Evolutionary conservation across 345 rosid species (phyloP), one percentile per base, ranked within the genome.

Genomic region (Syzygium grande): DNA sequence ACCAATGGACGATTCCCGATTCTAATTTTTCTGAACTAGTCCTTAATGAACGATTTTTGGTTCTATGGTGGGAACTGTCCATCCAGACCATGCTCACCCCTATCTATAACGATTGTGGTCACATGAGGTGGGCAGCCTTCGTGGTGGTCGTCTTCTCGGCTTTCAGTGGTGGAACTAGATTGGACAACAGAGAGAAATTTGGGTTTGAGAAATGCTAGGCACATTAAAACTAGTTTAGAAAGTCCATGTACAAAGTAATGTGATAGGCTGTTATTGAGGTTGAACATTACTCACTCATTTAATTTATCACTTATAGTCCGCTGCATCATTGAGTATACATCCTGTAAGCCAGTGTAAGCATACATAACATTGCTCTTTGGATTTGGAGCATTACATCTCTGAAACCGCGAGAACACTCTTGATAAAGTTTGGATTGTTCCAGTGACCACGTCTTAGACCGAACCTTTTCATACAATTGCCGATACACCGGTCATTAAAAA

Each of bases 241-340:
- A 68, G 46, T 38, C 5, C 3, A 68, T 3, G 0, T 68, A 34
- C 1, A 17, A 68, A 16, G 9, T 34, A 3, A 9, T 8, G 12
- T 16, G 43, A 34, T 0, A 16, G 0, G 4, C 1, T 9, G 2
- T 68, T 34, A 9, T 34, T 34, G 11, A 2, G 1, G 0, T 30
- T 34, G 2, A 68, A 17, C 34, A 68, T 17, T 13, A 34, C 7
- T 25, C 25, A 34, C 7, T 34, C 9, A 5, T 68, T 4, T 68
- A 68, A 34, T 68, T 9, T 0, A 34, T 0, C 80, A 4, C 25
- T 34, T 13, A 34, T 1, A 4, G 11, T 34, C 6, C 7, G 1
- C 3, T 4, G 5, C 6, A 19, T 34, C 7, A 34, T 4, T 17
- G 2, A 5, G 10, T 68, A 68, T 68, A 17, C 22, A 30, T 15